A percentile compares a stretch with the other conserved stretches of the same genome.
These are phyloP conservation scores for Phytophthora pistaciae DNA, from an alignment of 352 stramenopile species.

Conservation along the genomic window DNA sequence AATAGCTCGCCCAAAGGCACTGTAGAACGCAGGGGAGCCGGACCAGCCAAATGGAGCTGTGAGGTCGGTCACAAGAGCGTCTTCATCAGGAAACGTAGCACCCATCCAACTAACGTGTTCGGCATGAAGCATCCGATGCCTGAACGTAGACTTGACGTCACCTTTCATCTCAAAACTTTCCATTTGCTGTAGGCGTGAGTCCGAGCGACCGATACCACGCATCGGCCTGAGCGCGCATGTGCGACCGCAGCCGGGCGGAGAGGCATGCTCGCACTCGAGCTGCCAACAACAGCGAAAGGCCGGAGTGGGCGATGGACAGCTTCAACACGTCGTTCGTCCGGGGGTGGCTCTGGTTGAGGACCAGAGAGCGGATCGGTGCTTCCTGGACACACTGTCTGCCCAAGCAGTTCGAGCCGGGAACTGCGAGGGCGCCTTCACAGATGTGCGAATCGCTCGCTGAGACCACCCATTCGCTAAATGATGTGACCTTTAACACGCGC, in stretches of 20 bases:
- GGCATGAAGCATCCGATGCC: constrained; percentile 16
- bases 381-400: background rate
- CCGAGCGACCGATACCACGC: background rate
- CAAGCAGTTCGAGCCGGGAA: constrained; percentile 7
- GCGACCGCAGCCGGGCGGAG: background rate
- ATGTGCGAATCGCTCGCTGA: constrained; percentile 11
- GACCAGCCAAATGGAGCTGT: constrained; percentile 28
- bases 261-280: background rate
- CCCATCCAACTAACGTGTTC: constrained; percentile 22
- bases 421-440: constrained; percentile 21
- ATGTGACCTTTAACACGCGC: constrained; percentile 20
- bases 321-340: too few relatives aligned
- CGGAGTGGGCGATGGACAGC: background rate
- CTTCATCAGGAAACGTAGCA: constrained; percentile 12
- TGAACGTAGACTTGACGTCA: constrained; percentile 28
- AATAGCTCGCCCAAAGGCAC: constrained; percentile 20
- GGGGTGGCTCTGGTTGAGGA: too few relatives aligned
- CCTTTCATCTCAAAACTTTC: constrained; percentile 10
- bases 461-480: constrained; percentile 15
- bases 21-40: constrained; percentile 18
- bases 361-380: background rate
- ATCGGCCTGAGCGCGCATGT: background rate
- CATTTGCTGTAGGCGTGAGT: background rate
- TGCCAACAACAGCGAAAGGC: background rate
- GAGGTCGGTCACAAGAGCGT: constrained; percentile 19